These are phyloP conservation scores for Heliamphora exappendiculata DNA, from an alignment of 148 eudicot species.

Conservation along the genomic window DNA sequence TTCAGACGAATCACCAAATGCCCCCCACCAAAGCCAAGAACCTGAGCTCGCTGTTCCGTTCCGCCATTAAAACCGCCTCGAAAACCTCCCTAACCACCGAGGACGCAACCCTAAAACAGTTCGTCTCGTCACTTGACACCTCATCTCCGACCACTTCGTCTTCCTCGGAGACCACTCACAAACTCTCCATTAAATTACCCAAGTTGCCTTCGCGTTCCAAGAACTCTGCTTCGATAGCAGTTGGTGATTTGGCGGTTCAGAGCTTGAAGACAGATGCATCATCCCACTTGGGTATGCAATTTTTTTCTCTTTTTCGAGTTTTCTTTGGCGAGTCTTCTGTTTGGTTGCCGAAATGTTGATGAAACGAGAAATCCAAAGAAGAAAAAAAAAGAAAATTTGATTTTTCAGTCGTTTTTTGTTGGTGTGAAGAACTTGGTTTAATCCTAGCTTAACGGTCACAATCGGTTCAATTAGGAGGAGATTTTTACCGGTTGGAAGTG, in stretches of 20 bases:
- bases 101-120: constrained; percentile 5
- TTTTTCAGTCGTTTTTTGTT: not conserved
- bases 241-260: not conserved
- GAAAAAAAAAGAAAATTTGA: not conserved
- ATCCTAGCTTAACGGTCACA: too few relatives aligned
- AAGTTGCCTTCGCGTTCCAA: constrained; percentile 3
- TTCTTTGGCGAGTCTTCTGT: not conserved
- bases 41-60: constrained; percentile 26
- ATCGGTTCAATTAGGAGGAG: not conserved
- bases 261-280: not conserved
- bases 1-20: constrained; percentile 19
- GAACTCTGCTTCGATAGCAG: not conserved
- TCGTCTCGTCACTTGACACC: constrained; percentile 5
- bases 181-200: not conserved
- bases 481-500: not conserved
- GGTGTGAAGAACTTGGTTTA: not conserved
- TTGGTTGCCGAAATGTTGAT: not conserved
- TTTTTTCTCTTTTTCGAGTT: not conserved
- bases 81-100: not conserved
- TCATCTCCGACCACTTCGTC: not conserved
- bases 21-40: constrained; percentile 20
- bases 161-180: not conserved
- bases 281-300: not conserved
- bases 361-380: not conserved
- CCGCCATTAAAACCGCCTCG: constrained; percentile 19